Percentiles rank a stretch among this genome's conserved stretches.
Conservation (phyloP, 495 filamentous ascomycete genomes). For the Aspergillus coremiiformis region DNA sequence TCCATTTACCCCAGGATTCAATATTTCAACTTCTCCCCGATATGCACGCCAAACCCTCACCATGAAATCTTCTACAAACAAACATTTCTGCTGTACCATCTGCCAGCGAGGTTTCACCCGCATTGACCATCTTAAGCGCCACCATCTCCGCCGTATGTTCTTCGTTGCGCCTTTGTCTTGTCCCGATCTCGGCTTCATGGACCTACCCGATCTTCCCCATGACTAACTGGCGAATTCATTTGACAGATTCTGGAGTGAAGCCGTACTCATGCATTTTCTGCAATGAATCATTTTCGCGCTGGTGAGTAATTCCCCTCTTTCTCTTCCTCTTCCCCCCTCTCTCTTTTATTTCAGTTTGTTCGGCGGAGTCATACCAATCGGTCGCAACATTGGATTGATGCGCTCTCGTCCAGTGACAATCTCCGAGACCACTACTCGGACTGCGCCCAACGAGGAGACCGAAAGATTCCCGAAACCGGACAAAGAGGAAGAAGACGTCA, state of each 20-base stretch:
- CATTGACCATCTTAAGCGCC: conserved; percentile 43
- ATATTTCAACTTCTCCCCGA: conserved; percentile 38
- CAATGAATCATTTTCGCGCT: conserved; percentile 39
- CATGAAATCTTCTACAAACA: conserved; percentile 35
- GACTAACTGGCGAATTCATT: conserved; percentile 11
- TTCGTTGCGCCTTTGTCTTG: not conserved
- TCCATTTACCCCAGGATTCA: conserved; percentile 21
- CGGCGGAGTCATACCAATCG: not conserved
- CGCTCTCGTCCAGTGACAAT: conserved; percentile 29
- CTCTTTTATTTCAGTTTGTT: not conserved
- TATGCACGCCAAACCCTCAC: conserved; percentile 19
- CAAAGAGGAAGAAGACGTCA: conserved; percentile 41
- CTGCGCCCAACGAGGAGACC: conserved; percentile 36
- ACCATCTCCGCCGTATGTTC: conserved; percentile 40
- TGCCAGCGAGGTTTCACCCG: conserved; percentile 44
- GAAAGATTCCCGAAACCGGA: conserved; percentile 38
- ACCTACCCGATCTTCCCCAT: not conserved
- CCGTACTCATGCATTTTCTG: conserved; percentile 42
- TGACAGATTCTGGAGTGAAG: conserved; percentile 38
- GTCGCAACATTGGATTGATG: not conserved
- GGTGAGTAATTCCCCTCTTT: conserved; percentile 21
- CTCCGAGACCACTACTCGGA: conserved; percentile 41
- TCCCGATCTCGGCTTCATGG: not conserved
- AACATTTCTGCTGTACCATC: conserved; percentile 41
- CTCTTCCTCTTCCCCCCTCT: not conserved